Conservation (phyloP, 805 yeast species). For the Candida railenensis region DNA sequence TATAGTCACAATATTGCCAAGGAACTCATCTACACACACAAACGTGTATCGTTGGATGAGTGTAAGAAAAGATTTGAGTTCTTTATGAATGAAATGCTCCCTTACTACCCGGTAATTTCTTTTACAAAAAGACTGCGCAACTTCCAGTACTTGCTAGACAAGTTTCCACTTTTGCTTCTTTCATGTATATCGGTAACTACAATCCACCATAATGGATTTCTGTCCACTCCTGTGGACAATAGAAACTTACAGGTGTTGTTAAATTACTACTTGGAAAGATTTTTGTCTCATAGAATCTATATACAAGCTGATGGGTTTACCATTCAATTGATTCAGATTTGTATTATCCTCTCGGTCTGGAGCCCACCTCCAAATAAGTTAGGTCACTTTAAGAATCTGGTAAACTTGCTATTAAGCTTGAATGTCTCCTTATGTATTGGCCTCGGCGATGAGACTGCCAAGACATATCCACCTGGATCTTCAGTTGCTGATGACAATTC, state of each 20-base stretch:
- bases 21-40: conserved; percentile 34
- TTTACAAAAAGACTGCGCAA: conserved; percentile 33
- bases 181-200: conserved; percentile 48
- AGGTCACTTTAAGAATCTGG: conserved; percentile 54
- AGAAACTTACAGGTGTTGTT: conserved; percentile 36
- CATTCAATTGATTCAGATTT: conserved; percentile 40
- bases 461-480: conserved; percentile 20
- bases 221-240: conserved; percentile 6
- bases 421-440: conserved; percentile 50
- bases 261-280: conserved; percentile 44
- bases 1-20: conserved; percentile 26
- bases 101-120: conserved; percentile 50
- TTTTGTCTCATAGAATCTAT: conserved; percentile 43
- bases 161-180: conserved; percentile 43
- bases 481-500: conserved; percentile 15
- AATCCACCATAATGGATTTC: conserved; percentile 33
- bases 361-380: conserved; percentile 50
- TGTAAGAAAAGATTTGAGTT: conserved; percentile 30
- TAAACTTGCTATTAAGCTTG: conserved; percentile 45
- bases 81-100: conserved; percentile 38
- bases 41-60: conserved; percentile 31
- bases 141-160: conserved; percentile 39
- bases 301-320: conserved; percentile 44
- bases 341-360: conserved; percentile 50
- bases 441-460: conserved; percentile 32